Evolutionary conservation across 768 basidiomycete genomes (phyloP), one percentile per base, ranked within the genome.

Genomic region (Mycena alexandri): DNA sequence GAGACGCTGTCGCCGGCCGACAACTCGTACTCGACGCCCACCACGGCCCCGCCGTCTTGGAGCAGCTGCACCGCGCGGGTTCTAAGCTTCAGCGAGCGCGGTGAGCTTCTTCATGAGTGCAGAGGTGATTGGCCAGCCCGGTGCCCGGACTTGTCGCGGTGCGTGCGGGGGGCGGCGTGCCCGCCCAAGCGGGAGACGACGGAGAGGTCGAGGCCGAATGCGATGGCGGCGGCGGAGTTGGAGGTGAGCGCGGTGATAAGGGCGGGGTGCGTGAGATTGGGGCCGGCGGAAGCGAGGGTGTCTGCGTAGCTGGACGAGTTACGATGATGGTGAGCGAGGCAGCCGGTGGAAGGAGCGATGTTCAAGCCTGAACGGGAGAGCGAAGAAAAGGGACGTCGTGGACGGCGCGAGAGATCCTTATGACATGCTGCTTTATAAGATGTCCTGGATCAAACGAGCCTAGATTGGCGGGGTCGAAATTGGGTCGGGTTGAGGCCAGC

Each of bases 41-140:
- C 58, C 4, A 77, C 72, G 25, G 51, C 44, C 22, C 68, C 73
- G 11, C 47, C 67, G 13, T 59, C 66, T 42, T 74, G 68, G 44
- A 75, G 57, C 7, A 76, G 65, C 29, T 58, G 53, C 14, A 74
- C 56, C 75, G 11, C 71, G 68, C 16, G 75, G 68, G 34, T 53
- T 65, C 60, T 73, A 64, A 10, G 34, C 63, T 1, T 16, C 29
- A 3, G 54, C 54, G 6, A 62, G 34, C 33, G 53, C 47, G 3
- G 51, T 55, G 11, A 75, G 71, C 34, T 70, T 71, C 66, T 75
- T 76, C 69, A 74, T 71, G 2, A 77, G 64, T 9, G 76, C 69
- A 3, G 72, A 70, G 13, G 73, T 73, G 24, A 77, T 77, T 13
- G 75, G 72, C 69, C 71, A 74, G 10, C 76, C 76, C 1, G 76